A percentile compares a stretch with the other conserved stretches of the same genome.
These are phyloP conservation scores for Citrus sp. DNA, from an alignment of 345 rosid genomes.

Conservation along the genomic window DNA sequence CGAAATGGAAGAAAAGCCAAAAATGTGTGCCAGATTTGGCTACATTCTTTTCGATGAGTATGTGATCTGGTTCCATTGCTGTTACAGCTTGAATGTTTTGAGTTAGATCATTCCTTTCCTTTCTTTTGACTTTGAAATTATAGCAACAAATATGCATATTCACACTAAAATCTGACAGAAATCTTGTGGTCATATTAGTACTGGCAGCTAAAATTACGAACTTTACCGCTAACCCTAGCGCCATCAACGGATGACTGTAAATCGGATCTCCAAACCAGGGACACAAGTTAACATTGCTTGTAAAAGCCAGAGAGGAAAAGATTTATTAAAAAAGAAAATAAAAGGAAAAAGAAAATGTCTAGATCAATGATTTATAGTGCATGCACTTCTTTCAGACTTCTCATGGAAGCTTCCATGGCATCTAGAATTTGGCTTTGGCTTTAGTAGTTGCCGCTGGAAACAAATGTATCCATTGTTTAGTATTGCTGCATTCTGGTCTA, in stretches of 20 bases:
- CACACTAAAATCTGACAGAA: too few relatives aligned
- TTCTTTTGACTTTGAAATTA: background rate
- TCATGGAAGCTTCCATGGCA: background rate
- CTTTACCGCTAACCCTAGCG: background rate
- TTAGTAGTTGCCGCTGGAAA: background rate
- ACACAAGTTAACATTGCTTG: background rate
- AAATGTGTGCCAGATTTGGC: constrained; percentile 29
- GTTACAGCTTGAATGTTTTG: background rate
- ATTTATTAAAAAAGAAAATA: background rate
- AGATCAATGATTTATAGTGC: background rate
- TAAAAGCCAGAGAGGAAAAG: background rate
- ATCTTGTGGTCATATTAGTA: too few relatives aligned
- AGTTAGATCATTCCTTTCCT: background rate
- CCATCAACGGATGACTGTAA: background rate
- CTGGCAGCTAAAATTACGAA: too few relatives aligned
- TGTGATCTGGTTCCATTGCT: background rate
- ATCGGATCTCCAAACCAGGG: background rate
- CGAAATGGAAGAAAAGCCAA: constrained; percentile 16
- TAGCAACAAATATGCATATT: too few relatives aligned
- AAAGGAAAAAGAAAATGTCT: background rate
- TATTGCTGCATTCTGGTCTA: background rate
- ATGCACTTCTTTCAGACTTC: background rate
- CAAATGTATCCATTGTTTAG: background rate
- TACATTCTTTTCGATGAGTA: constrained; percentile 20
- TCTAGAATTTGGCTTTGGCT: background rate